phyloP scores from a whole-genome alignment of 2,329 filamentous ascomycete genomes.

The Fusarium sp. region DNA sequence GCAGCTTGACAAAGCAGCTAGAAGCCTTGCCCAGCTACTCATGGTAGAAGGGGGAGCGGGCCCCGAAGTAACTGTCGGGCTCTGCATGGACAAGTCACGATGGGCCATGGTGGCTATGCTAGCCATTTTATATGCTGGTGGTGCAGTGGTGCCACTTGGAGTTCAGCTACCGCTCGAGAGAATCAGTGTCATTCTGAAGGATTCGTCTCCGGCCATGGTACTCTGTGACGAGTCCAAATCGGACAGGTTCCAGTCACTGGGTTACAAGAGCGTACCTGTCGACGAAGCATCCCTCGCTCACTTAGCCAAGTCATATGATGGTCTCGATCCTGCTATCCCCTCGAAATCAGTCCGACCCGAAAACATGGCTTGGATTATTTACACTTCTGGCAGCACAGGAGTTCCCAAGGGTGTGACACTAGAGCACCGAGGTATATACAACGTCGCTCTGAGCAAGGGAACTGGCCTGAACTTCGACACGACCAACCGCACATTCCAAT shows the following conservation, averaged over 20 bases:
- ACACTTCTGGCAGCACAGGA: neutral
- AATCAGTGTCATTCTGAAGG: neutral
- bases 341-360: neutral
- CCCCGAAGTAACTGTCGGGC: neutral
- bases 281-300: neutral
- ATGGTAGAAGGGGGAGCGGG: neutral
- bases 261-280: neutral
- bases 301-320: neutral
- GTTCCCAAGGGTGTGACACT: neutral
- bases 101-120: neutral
- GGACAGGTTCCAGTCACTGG: neutral
- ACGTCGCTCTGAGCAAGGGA: neutral
- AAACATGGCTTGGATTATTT: neutral
- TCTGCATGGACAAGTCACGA: neutral
- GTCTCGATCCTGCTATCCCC: neutral
- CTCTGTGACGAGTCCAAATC: neutral
- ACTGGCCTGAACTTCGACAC: neutral
- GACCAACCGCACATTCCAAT: neutral
- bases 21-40: neutral
- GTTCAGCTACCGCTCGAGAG: neutral
- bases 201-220: neutral
- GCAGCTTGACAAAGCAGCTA: neutral
- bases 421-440: neutral
- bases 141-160: neutral
- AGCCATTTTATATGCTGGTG: neutral